These are phyloP conservation scores for Elaphomyces granulatus DNA, from an alignment of 495 filamentous ascomycete genomes.

Conservation along the genomic window DNA sequence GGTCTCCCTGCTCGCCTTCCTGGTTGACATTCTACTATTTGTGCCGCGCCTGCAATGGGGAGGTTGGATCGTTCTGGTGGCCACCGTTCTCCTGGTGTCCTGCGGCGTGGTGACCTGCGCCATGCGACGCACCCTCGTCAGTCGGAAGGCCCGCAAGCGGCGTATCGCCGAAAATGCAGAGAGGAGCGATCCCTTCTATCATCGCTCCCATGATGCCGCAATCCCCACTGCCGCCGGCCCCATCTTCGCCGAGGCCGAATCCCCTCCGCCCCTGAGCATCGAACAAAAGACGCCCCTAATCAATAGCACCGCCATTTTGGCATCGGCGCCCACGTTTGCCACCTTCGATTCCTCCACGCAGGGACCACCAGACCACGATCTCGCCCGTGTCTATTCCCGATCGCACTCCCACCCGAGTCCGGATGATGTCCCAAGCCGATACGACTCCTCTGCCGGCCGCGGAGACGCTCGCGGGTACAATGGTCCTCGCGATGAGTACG, in stretches of 20 bases:
- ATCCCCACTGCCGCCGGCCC: slow-evolving; percentile 31
- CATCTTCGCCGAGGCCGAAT: slow-evolving; percentile 26
- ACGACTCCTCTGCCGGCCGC: slow-evolving; percentile 9
- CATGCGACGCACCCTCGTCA: slow-evolving; percentile 91
- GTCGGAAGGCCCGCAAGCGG: slow-evolving; percentile 79
- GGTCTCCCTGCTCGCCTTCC: slow-evolving; percentile 71
- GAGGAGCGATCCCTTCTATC: slow-evolving; percentile 90
- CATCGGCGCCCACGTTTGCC: slow-evolving; percentile 60
- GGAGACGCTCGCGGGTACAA: slow-evolving; percentile 20
- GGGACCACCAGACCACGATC: slow-evolving; percentile 55
- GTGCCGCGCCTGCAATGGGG: slow-evolving; percentile 90
- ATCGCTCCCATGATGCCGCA: slow-evolving; percentile 53
- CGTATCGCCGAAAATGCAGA: slow-evolving; percentile 85
- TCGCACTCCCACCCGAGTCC: slow-evolving; percentile 27
- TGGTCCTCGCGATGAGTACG: slow-evolving; percentile 50
- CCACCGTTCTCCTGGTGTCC: slow-evolving; percentile 72
- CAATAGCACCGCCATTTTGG: slow-evolving; percentile 33
- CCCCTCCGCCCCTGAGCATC: slow-evolving; percentile 29
- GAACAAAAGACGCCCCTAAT: slow-evolving; percentile 43
- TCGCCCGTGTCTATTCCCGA: slow-evolving; percentile 61
- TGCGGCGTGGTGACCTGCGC: slow-evolving; percentile 83
- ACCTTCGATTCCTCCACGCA: slow-evolving; percentile 56
- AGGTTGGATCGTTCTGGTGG: slow-evolving; percentile 85
- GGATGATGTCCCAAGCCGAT: slow-evolving; percentile 11
- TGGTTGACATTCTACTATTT: slow-evolving; percentile 92